phyloP scores from a whole-genome alignment of 169 alveolate genomes.

The Plasmodium fragile region DNA sequence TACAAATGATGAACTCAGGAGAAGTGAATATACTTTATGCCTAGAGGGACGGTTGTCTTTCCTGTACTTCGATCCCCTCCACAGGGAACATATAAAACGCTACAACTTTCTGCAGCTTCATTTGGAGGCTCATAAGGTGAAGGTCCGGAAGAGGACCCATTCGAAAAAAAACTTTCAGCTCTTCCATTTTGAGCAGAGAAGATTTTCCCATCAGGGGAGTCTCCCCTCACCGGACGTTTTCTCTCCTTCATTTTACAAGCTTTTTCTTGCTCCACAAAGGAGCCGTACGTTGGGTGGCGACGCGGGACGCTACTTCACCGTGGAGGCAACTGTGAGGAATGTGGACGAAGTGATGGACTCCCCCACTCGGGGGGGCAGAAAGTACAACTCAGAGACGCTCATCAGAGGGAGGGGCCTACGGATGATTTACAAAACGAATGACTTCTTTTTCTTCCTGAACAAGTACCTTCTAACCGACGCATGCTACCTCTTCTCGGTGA shows the following conservation, averaged over 20 bases:
- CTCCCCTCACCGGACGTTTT: not conserved
- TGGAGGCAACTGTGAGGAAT: constrained; percentile 8
- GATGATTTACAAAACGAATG: constrained; percentile 32
- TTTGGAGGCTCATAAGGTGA: constrained; percentile 14
- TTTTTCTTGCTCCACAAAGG: not conserved
- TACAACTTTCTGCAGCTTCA: constrained; percentile 15
- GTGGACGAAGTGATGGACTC: not conserved
- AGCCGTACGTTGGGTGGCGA: not conserved
- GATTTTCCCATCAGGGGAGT: not conserved
- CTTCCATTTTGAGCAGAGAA: not conserved
- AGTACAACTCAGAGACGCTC: constrained; percentile 15
- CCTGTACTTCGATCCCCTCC: constrained; percentile 31
- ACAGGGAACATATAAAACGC: constrained; percentile 16
- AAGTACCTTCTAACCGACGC: constrained; percentile 27
- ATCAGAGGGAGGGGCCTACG: constrained; percentile 6
- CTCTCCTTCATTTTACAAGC: not conserved
- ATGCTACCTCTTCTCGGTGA: constrained; percentile 24
- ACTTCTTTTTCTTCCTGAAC: constrained; percentile 44
- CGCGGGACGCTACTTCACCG: not conserved
- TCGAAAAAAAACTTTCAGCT: constrained; percentile 13
- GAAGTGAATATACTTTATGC: constrained; percentile 7
- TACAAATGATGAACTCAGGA: constrained; percentile 14
- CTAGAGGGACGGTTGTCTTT: constrained; percentile 4
- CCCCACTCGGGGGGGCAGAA: not conserved
- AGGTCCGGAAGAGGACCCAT: constrained; percentile 7